Evolutionary conservation across 306 rosid species (phyloP), one percentile per base, ranked within the genome.

Genomic region (Luffa acutangula): DNA sequence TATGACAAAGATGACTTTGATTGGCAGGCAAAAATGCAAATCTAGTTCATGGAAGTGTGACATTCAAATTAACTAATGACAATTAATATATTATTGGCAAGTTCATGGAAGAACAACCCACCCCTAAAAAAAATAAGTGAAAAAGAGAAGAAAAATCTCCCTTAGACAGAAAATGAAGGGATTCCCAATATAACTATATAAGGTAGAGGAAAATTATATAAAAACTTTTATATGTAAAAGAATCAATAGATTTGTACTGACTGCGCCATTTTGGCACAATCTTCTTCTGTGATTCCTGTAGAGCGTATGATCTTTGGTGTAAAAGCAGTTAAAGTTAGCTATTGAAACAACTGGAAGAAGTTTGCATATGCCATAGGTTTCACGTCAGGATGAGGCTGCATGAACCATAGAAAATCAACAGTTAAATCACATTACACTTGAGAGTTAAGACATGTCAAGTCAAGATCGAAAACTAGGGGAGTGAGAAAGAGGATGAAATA

Each of bases 281-380:
- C 54, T 69, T 69, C 48, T 69, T 43, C 18, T 9, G 36, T 9
- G 75, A n/a, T 43, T 69, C 15, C 54, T 43, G 51, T 66, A 37
- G 31, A 72, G 15, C 18, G 31, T 41, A 46, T 4, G 25, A n/a
- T n/a, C n/a, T n/a, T n/a, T n/a, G 9, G 64, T 9, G 11, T 56
- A 37, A 54, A 58, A 76, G 33, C 83, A 83, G 81, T 83, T 82
- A 67, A 36, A 57, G 82, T 84, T 72, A 54, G 81, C 85, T 79
- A 92, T 86, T 89, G 87, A 84, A 92, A 92, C 82, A 92, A 80
- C 53, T 96, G 85, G 84, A 95, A 89, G 89, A 95, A 95, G 92
- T 95, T 95, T 56, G 98, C 95, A 80, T 95, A 95, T 42, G 96
- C 97, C 98, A 95, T 95, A 20, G 99, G 99, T 88, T 90, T 95